phyloP scores from a whole-genome alignment of 179 eudicot genomes.

The Pouteria campechiana region DNA sequence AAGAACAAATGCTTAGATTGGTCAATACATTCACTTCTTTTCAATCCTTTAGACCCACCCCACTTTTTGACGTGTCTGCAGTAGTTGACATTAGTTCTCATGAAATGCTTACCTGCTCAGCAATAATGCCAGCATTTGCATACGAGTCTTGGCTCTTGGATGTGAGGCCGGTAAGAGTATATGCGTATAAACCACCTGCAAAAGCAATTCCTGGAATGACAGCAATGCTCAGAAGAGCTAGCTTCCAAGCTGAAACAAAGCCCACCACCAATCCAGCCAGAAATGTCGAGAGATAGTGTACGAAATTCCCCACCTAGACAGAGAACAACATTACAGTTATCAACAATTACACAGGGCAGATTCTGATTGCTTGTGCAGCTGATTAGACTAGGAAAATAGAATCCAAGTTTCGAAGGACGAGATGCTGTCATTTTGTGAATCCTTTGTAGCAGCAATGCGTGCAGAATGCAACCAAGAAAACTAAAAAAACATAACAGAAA shows the following conservation, averaged over 20 bases:
- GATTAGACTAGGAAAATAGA: too few relatives aligned
- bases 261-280: conserved; percentile 99
- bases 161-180: conserved; percentile 93
- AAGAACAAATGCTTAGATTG: too few relatives aligned
- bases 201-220: conserved; percentile 98
- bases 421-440: too few relatives aligned
- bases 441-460: too few relatives aligned
- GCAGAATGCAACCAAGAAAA: too few relatives aligned
- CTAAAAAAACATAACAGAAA: neutral
- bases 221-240: conserved; percentile 93
- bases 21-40: too few relatives aligned
- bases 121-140: conserved; percentile 92
- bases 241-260: conserved; percentile 93
- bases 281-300: conserved; percentile 95
- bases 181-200: conserved; percentile 99
- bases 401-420: too few relatives aligned
- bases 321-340: neutral
- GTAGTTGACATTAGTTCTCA: too few relatives aligned
- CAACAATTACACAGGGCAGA: too few relatives aligned
- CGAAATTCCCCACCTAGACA: conserved; percentile 87
- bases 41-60: too few relatives aligned
- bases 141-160: conserved; percentile 96
- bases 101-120: conserved; percentile 84
- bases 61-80: too few relatives aligned
- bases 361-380: too few relatives aligned